These are phyloP conservation scores for Purpureocillium takamizusanense DNA, from an alignment of 2,329 filamentous ascomycete species.

Conservation along the genomic window DNA sequence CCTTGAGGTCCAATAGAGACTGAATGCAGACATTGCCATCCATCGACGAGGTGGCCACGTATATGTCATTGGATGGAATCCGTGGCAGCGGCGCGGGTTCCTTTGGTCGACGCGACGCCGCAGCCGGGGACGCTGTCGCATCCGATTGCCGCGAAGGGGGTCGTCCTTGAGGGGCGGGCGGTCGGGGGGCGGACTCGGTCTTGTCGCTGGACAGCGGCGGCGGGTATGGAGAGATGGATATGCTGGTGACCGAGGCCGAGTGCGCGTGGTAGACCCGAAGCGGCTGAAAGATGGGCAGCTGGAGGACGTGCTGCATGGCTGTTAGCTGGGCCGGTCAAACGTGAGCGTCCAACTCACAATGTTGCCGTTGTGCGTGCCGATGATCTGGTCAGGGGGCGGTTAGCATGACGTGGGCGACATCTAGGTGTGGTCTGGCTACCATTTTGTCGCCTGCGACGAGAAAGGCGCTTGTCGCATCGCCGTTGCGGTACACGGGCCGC, in stretches of 20 bases:
- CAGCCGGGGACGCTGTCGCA: slow-evolving; percentile 37
- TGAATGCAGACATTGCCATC: slow-evolving; percentile 93
- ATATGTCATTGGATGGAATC: slow-evolving; percentile 81
- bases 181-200: slow-evolving; percentile 29
- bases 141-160: slow-evolving; percentile 21
- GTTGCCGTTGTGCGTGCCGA: slow-evolving; percentile 94
- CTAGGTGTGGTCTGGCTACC: slow-evolving; percentile 40
- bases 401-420: slow-evolving; percentile 2
- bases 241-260: slow-evolving; percentile 77
- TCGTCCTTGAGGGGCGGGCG: slow-evolving; percentile 23
- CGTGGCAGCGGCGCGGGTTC: slow-evolving; percentile 54
- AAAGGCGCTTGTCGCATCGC: slow-evolving; percentile 88
- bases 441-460: slow-evolving; percentile 93
- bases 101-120: slow-evolving; percentile 39
- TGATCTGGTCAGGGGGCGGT: slow-evolving; percentile 49
- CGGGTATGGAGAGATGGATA: slow-evolving; percentile 85
- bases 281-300: slow-evolving; percentile 71
- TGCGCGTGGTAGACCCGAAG: slow-evolving; percentile 88
- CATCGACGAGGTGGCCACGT: slow-evolving; percentile 87
- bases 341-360: slow-evolving; percentile 54
- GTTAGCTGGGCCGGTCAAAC: slow-evolving; percentile 15
- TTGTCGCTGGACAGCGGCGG: slow-evolving; percentile 38
- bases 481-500: slow-evolving; percentile 78
- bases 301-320: slow-evolving; percentile 65
- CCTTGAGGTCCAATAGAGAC: slow-evolving; percentile 77